Base-by-base conservation (phyloP, 352 stramenopile genomes). In the Achlya hypogyna region DNA sequence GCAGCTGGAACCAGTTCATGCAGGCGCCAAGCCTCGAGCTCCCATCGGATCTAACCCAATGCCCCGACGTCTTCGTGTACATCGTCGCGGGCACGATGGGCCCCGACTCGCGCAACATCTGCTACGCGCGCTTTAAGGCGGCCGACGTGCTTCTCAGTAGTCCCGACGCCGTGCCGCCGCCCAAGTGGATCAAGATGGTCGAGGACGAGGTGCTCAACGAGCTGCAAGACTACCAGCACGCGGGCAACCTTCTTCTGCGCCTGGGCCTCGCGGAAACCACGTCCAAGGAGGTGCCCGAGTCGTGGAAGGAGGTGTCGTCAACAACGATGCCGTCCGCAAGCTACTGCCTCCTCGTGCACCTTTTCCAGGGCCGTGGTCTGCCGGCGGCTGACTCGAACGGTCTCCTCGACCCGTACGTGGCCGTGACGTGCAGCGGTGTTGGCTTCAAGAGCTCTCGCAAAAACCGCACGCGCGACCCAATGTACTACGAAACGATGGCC, bases 151-250 rank as follows among this genome's bases (percentile, higher is more conserved):
- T 63, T 16, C 2, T 45, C 31, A 51, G 1, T 5, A 52, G 22
- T 20, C 22, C 20, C 51, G 74, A 70, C 52, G 73, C 78, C 27
- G 60, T 77, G 4, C 29, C 70, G 14, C 40, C 58, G 22, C 71
- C 84, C 31, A 56, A 86, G 35, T 96, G 88, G 88, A 65, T 93
- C 42, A 76, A 71, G 0, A 70, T 96, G 0, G 75, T 76, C 14
- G 82, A 94, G 75, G 88, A 96, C 63, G 75, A 81, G 22, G 84
- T 88, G 0, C 69, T 95, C 29, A 75, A 96, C 69, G 79, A 90
- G 29, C 71, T 96, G 0, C 74, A 88, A 45, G 83, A 93, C 63
- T 78, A 89, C 51, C 78, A 91, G n/a, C 91, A 93, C 62, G 86
- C 82, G 0, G 88, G 87, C 22, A 93, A 88, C 40, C 62, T 96